phyloP scores from a whole-genome alignment of 176 grass and related monocot species.

The Ananas comosus region DNA sequence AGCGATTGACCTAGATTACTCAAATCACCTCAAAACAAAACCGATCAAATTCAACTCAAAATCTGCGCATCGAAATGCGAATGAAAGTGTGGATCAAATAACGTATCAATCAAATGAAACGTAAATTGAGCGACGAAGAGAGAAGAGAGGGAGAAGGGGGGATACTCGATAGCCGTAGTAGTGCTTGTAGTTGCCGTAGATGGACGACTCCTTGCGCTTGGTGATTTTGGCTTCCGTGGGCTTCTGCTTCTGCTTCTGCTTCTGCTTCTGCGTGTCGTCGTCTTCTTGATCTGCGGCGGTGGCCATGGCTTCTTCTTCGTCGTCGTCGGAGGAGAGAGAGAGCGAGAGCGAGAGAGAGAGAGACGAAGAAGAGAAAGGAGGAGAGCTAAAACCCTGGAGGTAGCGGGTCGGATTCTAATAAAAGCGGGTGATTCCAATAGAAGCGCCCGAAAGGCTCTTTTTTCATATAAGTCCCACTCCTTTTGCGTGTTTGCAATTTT shows the following conservation, averaged over 20 bases:
- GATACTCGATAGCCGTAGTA: slow-evolving; percentile 91
- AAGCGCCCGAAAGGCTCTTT: too few species aligned
- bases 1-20: neutral
- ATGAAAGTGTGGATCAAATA: neutral
- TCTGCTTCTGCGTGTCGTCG: neutral
- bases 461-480: too few species aligned
- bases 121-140: neutral
- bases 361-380: too few species aligned
- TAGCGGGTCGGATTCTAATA: too few species aligned
- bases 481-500: too few species aligned
- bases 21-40: neutral
- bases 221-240: slow-evolving; percentile 9
- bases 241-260: slow-evolving; percentile 11
- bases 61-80: neutral
- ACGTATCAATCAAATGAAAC: neutral
- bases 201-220: slow-evolving; percentile 50
- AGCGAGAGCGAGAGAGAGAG: too few species aligned
- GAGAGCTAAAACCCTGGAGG: too few species aligned
- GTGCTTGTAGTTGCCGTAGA: slow-evolving; percentile 92
- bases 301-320: too few species aligned
- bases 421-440: too few species aligned
- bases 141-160: neutral
- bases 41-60: neutral
- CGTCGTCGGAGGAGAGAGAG: too few species aligned
- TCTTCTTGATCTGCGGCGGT: too few species aligned